Conservation (phyloP, 148 eudicot species). For the Salicornia ramosissima region DNA sequence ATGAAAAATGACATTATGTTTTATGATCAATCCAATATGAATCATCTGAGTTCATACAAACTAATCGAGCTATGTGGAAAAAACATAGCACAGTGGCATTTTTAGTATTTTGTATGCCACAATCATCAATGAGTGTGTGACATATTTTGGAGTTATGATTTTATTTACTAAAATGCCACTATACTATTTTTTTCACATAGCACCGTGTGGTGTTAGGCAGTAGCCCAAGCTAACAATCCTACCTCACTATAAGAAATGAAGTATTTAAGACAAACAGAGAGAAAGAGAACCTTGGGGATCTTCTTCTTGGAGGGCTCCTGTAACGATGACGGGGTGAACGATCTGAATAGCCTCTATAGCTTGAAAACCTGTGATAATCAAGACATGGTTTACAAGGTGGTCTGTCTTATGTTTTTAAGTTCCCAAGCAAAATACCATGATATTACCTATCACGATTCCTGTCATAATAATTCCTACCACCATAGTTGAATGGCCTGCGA, state of each 20-base stretch:
- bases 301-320: slow-evolving; percentile 77
- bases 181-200: too few species aligned
- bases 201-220: too few species aligned
- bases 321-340: slow-evolving; percentile 60
- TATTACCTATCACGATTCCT: slow-evolving; percentile 70
- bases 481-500: slow-evolving; percentile 56
- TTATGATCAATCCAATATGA: neutral
- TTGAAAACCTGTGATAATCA: slow-evolving; percentile 44
- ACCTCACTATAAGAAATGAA: too few species aligned
- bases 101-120: too few species aligned
- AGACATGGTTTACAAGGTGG: slow-evolving; percentile 15
- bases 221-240: too few species aligned
- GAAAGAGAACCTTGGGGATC: slow-evolving; percentile 68
- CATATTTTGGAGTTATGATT: too few species aligned
- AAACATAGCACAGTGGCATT: too few species aligned
- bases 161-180: too few species aligned
- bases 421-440: neutral
- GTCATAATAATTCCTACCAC: slow-evolving; percentile 50
- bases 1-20: neutral
- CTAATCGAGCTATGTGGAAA: too few species aligned
- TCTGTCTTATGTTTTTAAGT: neutral
- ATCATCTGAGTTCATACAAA: neutral
- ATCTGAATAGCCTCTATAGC: slow-evolving; percentile 55
- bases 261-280: too few species aligned
- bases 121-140: too few species aligned